phyloP scores from a whole-genome alignment of 768 basidiomycete genomes.

The Clavaria fumosa region DNA sequence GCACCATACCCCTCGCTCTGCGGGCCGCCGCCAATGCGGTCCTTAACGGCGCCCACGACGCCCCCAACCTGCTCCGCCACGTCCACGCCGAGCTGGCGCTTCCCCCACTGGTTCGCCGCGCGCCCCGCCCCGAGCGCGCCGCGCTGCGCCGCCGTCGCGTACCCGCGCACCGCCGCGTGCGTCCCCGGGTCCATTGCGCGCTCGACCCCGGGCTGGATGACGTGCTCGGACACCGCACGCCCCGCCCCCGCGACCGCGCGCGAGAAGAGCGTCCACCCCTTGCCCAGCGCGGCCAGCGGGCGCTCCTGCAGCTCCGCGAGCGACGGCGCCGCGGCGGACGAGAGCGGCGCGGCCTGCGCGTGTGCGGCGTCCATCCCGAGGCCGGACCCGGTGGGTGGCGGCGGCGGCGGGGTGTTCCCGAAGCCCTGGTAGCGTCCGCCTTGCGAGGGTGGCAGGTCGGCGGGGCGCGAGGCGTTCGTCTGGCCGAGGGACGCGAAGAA shows the following conservation, averaged over 20 bases:
- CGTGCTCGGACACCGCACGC: constrained; percentile 64
- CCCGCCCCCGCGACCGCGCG: constrained; percentile 70
- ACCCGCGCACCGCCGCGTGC: constrained; percentile 58
- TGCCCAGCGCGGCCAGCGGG: constrained; percentile 70
- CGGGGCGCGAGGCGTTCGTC: constrained; percentile 63
- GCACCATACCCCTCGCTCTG: constrained; percentile 34
- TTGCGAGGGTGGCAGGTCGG: constrained; percentile 78
- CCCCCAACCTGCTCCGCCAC: constrained; percentile 65
- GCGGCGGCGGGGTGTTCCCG: constrained; percentile 64
- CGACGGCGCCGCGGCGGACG: constrained; percentile 67
- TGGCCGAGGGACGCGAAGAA: constrained; percentile 78
- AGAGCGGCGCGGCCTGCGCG: no score
- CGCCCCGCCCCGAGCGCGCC: constrained; percentile 45
- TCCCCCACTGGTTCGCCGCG: constrained; percentile 65
- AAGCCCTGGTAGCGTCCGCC: constrained; percentile 92
- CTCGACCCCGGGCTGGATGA: constrained; percentile 83
- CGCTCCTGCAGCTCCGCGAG: constrained; percentile 75
- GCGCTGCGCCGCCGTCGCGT: constrained; percentile 53
- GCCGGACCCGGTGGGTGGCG: constrained; percentile 27
- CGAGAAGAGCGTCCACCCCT: constrained; percentile 95
- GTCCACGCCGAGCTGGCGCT: constrained; percentile 67
- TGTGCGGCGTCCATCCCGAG: no score
- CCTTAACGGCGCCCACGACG: constrained; percentile 49
- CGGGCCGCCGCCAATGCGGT: constrained; percentile 40
- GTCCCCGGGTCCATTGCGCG: constrained; percentile 68